Evolutionary conservation across 805 yeast species (phyloP), one percentile per base, ranked within the genome.

Genomic region (Lipomyces yamadae): DNA sequence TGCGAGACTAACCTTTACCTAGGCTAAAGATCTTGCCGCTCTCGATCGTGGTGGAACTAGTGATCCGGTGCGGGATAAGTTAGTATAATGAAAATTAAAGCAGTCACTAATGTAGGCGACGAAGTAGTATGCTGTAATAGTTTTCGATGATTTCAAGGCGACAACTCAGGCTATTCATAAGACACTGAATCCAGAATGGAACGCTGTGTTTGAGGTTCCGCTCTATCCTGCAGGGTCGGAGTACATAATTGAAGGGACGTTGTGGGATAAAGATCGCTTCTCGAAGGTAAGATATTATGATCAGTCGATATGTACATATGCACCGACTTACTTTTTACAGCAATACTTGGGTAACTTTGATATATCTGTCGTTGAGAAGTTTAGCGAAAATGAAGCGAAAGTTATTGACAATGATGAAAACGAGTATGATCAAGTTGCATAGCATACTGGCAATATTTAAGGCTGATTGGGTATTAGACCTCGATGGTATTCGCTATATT

Each of bases 181-280:
- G 78, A 89, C 90, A 0, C 79, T 90, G 71, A 81, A 85, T 64
- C 97, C 97, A 18, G 83, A 82, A 10, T 92, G 95, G 93, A 88
- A 91, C 75, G 95, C 91, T 72, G 76, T 79, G 6, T 80, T 85
- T 32, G 81, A 81, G 3, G 77, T 91, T 71, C 87, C 90, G 3
- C 39, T 77, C 34, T 65, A 35, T 39, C 62, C 65, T 15, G 54
- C 45, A 8, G 63, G 42, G 10, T 62, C 70, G 13, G 65, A 65
- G 34, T 54, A 42, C n/a, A 15, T 61, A 7, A 32, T 68, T 39
- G 63, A 63, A 32, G 71, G 71, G 24, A 65, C 68, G 4, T 75
- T 73, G 6, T 76, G 78, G 78, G 74, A 75, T 63, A 72, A 72
- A 60, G 75, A 72, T 33, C 65, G 72, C 13, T 59, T 68, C 18